Evolutionary conservation across 2,329 filamentous ascomycete species (phyloP), one percentile per base, ranked within the genome.

Genomic region (Penicillium sp.): DNA sequence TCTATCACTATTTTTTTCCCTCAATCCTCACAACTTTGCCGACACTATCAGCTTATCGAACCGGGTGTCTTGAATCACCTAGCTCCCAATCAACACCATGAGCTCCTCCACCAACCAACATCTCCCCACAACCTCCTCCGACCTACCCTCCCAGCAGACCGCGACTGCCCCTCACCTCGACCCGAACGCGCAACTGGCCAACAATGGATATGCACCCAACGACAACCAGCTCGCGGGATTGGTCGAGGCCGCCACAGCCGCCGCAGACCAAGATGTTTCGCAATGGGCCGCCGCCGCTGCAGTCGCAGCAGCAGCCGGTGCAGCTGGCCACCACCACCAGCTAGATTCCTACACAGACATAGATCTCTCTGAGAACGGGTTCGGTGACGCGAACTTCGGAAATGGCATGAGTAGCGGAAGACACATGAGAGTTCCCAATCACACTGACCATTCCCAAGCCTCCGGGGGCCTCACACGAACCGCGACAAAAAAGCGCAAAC

Each of bases 271-370:
- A 58, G 70, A 75, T 57, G 68, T 74, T 10, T 71, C 70, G 25
- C 68, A 75, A 56, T 73, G 70, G 81, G 75, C 67, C 67, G 79
- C 68, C 67, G 70, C 36, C 73, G 79, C 69, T 66, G 75, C 78
- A 75, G 81, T 61, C 74, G 78, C 59, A 69, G 81, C 67, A 66
- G 80, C 64, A 70, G 79, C 74, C 77, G 82, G 68, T 76, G 79
- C 64, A 77, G 81, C 71, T 2, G 65, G 67, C 2, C 66, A 71
- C 27, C 73, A 77, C 52, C 69, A 70, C 49, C 75, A 77, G 44
- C 59, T 78, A n/a, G 75, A 77, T 39, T 67, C 69, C 5, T 78
- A 77, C 60, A 55, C 70, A 8, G 75, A 76, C 6, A 73, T 77
- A 42, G 74, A 77, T 57, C 67, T 77, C 49, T 70, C 69, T 9